phyloP scores from a whole-genome alignment of 495 filamentous ascomycete genomes.

The Aspergillus kassunensis region DNA sequence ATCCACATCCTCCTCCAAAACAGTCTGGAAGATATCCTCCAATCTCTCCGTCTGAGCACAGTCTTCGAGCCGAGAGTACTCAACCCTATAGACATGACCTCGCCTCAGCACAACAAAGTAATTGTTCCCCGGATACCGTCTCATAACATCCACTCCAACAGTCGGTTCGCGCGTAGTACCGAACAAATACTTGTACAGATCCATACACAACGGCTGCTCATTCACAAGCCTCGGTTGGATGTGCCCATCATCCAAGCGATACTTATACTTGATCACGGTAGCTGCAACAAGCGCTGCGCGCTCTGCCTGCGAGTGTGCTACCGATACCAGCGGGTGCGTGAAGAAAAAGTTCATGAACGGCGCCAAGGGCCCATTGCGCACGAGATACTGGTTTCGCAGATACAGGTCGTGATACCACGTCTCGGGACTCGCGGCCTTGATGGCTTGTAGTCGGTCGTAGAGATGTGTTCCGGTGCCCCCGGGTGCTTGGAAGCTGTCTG shows the following conservation, averaged over 20 bases:
- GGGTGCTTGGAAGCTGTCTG: not conserved
- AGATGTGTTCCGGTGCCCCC: not conserved
- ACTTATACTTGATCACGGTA: not conserved
- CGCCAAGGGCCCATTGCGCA: not conserved
- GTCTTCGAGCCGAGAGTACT: no score
- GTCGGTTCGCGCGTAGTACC: not conserved
- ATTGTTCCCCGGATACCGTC: not conserved
- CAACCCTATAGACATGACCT: not conserved
- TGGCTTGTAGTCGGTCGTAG: not conserved
- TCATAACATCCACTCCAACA: not conserved
- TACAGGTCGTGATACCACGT: not conserved
- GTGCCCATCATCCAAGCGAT: not conserved
- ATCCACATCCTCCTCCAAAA: not conserved
- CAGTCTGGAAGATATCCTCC: not conserved
- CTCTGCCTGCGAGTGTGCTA: not conserved
- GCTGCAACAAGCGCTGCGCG: not conserved
- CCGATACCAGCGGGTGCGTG: not conserved
- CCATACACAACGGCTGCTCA: not conserved
- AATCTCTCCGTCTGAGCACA: not conserved
- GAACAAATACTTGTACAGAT: not conserved
- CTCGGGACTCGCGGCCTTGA: not conserved
- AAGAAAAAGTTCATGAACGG: conserved; percentile 1
- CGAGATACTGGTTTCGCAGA: not conserved
- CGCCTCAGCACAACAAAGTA: not conserved
- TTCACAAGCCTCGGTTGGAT: not conserved